Base-by-base conservation (phyloP, 108 stramenopile species). In the Mediolabrus comicus region DNA sequence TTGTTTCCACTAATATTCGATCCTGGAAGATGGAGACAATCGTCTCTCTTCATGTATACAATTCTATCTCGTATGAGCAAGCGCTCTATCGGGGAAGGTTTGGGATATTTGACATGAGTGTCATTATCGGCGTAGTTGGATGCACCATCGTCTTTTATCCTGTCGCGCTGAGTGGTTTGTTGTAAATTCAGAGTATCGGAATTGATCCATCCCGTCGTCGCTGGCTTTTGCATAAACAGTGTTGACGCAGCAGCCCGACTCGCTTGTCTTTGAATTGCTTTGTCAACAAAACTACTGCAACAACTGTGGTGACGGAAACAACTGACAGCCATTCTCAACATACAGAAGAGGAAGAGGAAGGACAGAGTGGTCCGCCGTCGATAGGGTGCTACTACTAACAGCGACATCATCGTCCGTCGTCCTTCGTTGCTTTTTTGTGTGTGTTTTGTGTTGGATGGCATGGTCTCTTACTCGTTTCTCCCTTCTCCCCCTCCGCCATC, bases 1-100 rank as follows among this genome's bases (percentile, higher is more conserved):
- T 95, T 95, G 75, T 95, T 95, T 1, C 94, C 94, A 22, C 84
- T 82, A 38, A 95, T 76, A 32, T 85, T 80, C 4, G 91, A 90
- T 8, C 67, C 71, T 19, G 67, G 56, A 11, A 95, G 71, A 9
- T 81, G 84, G 6, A 95, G 77, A 10, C 72, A 64, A 34, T 95
- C 91, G 64, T 95, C 94, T 6, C 87, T 80, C 64, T 95, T 92
- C 28, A 92, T 65, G 59, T 89, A 86, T 9, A 92, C 84, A 0
- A 71, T 41, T 53, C 87, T 65, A 52, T 86, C 86, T 2, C 86
- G 69, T 5, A 95, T 77, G 34, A 79, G 61, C 14, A 77, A 30
- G 2, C 31, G 22, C 63, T 95, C 89, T 7, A 92, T 77, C 0
- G 89, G 79, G n/a, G 94, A 92, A 52, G 84, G 80, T 34, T 56